Evolutionary conservation across 257 asterid species (phyloP), one percentile per base, ranked within the genome.

Genomic region (Jacaranda mimosifolia): DNA sequence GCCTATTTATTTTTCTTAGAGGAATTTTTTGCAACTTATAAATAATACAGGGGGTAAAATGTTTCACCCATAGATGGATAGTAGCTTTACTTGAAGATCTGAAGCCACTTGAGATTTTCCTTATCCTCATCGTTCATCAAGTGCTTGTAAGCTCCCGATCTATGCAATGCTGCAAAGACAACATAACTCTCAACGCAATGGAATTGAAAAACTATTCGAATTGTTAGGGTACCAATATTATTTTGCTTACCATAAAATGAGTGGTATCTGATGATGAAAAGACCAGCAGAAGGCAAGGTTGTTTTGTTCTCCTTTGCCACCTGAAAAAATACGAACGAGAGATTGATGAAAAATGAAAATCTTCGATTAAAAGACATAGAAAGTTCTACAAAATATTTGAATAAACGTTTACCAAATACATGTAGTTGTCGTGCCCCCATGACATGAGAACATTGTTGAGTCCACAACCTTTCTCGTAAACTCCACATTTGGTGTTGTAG

Each of bases 351-450:
- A 38, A 51, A 17, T 1, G 39, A 1, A 4, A 43, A 36, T 56
- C 43, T 38, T 21, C 9, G 9, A 42, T 0, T 42, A 42, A 49
- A 17, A 42, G 40, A 32, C 11, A 5, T n/a, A 2, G 8, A 52
- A 42, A 52, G 3, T 8, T 40, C 45, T 1, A 9, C 0, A 39
- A 14, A 42, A 12, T 35, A 26, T 26, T 46, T 0, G 17, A 32
- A 18, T 15, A 63, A 70, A 3, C 0, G 8, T 17, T 11, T 88
- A 93, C 99, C 97, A 93, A 17, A 76, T 91, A 90, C 98, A 95
- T 95, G 65, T 91, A 95, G 59, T 93, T 98, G 58, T 93, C 99
- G 1, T 91, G 99, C 7, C 99, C 99, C 94, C 97, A 95, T 7
- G 99, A 95, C 98, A 95, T 87, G 82, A 85, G 55, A 38, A 91